Evolutionary conservation across 306 rosid species (phyloP), one percentile per base, ranked within the genome.

Genomic region (Castanopsis chinensis): DNA sequence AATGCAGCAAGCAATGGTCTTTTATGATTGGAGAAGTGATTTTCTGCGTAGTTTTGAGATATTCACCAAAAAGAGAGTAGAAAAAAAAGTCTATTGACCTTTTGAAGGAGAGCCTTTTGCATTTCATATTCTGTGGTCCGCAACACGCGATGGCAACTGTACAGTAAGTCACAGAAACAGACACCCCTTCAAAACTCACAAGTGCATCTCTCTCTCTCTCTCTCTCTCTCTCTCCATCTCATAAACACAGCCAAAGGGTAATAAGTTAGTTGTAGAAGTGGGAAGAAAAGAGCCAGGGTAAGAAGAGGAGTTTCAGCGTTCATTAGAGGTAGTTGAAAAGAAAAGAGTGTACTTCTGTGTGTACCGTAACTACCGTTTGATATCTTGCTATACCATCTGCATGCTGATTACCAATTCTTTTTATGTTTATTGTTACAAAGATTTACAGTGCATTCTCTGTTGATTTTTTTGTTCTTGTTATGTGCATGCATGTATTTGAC

Each of bases 121-220:
- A 79, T 59, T 78, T 77, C 69, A 80, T 83, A 88, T 82, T 84
- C 83, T 89, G 97, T 90, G 95, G 95, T 76, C 87, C 81, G 83
- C 41, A 77, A 73, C 84, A 69, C 70, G 23, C 72, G 89, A 83
- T 79, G 56, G 85, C 28, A 76, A 85, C 83, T 77, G 73, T 84
- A 72, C 88, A 88, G 30, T 78, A 68, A 58, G 61, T 78, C 87
- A 80, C 82, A 57, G 80, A 54, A 82, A 45, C 83, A 57, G 80
- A 54, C 83, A 45, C 83, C 76, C 88, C 85, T 71, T 84, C 83
- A 84, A 85, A 76, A 49, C 53, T 49, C 53, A 49, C 53, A 3
- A 61, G 79, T 80, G 79, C 83, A 75, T 14, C 61, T 63, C 78
- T 71, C 63, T 75, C 72, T 72, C 41, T 37, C 23, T 12, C 69